Evolutionary conservation across 1,139 yeast genomes (phyloP), one percentile per base, ranked within the genome.

Genomic region (Pichia kudriavzevii): DNA sequence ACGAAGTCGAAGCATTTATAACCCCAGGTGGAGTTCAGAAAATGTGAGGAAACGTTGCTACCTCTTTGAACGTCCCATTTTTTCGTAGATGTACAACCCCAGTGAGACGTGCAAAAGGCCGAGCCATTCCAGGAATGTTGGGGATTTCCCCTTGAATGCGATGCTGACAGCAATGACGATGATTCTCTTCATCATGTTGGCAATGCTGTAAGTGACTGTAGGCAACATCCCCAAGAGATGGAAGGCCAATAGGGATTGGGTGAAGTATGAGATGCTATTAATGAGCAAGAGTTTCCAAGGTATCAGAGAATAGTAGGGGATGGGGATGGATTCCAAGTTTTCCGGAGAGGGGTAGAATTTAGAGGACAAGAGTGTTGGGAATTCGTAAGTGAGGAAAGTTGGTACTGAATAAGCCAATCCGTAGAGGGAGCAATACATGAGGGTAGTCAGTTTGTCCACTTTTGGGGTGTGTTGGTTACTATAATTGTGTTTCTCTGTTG

Each of bases 161-260:
- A 88, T 78, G n/a, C 95, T 87, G 35, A 81, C 77, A 11, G 79
- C 61, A 32, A 88, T 87, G 25, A 88, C 87, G 15, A 84, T 80
- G 30, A 88, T 84, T 45, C 96, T 72, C 58, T 88, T 88, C 64
- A 87, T 65, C 51, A 88, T 75, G 47, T 82, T 81, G 19, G 95
- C 95, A 46, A 88, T 83, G 15, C 94, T 82, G 59, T 87, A 88
- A 40, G 88, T 81, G 24, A 88, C 93, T 0, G 97, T 88, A 5
- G 93, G 76, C 24, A 87, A 71, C 52, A 76, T 62, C 6, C 95
- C 94, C 46, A 88, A 69, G 26, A 88, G 71, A 59, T 84, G 94
- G 57, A 88, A 88, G 19, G 96, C 95, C 39, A 88, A 59, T 53
- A 87, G 64, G 32, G 93, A 81, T 60, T 88, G 97, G 34, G 75